Evolutionary conservation across 1,284 basidiomycete genomes (phyloP), one percentile per base, ranked within the genome.

Genomic region (Pterula multifida): DNA sequence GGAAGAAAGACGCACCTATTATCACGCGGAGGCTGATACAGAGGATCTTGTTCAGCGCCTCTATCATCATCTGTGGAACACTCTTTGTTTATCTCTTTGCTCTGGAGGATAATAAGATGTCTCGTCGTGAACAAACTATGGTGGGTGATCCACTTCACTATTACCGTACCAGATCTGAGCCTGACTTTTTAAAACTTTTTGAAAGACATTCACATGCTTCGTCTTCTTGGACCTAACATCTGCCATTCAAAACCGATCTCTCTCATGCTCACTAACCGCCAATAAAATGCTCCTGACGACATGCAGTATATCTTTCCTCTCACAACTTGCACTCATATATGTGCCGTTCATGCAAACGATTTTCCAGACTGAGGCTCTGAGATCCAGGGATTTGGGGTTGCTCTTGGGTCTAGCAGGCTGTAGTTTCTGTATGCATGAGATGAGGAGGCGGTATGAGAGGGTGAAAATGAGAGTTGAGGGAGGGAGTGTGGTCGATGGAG

Each of bases 191-290:
- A 21, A 45, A 35, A 36, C 36, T 26, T 51, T 28, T 23, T 17
- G 12, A 26, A 53, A 94, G 92, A 98, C 94, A 2, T 98, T 98
- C 65, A 90, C 92, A 15, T 87, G 82, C 61, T 98, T 98, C 66
- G 95, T 98, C 52, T 89, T 98, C 72, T 82, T 98, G 53, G 95
- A 98, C 67, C 79, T 98, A 36, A 88, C 92, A 1, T 95, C 91
- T 21, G 95, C 95, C 0, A 66, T 97, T 17, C 95, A 98, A 65
- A 96, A 92, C 65, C 85, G 95, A 45, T 92, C 93, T 4, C 75
- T 96, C 4, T 82, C 83, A 19, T 90, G 87, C 57, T 79, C 79
- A 6, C 61, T 92, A 22, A 71, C 77, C 52, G 79, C 85, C 58
- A 98, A 98, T 71, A 74, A 76, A 57, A 95, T 98, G 90, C 75